These are phyloP conservation scores for Simplicillium sp. DNA, from an alignment of 2,329 filamentous ascomycete species.

Conservation along the genomic window DNA sequence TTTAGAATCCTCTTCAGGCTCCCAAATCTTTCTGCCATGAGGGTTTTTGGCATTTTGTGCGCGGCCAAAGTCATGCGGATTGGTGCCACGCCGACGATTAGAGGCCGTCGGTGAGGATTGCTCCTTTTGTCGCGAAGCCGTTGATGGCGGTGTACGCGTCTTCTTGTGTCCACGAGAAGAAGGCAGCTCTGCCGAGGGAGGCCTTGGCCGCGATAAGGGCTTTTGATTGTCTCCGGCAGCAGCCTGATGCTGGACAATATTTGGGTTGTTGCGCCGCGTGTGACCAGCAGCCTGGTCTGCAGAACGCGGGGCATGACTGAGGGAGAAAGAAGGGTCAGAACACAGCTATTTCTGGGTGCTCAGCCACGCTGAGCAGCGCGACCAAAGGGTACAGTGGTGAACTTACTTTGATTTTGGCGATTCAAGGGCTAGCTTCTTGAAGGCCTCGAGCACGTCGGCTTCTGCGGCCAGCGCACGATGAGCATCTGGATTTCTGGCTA, in stretches of 20 bases:
- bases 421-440: conserved; percentile 12
- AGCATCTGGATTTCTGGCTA: conserved; percentile 8
- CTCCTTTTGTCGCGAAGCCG: conserved; percentile 9
- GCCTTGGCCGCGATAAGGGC: neutral
- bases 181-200: conserved; percentile 8
- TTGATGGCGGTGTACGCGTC: conserved; percentile 16
- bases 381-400: neutral
- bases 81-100: neutral
- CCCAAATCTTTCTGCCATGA: conserved; percentile 17
- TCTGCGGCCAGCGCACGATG: conserved; percentile 14
- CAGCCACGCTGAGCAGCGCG: neutral
- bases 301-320: too few species aligned
- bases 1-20: conserved; percentile 12
- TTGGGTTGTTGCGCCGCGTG: neutral
- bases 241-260: neutral
- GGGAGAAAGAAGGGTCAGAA: neutral
- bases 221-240: neutral
- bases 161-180: conserved; percentile 12
- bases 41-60: conserved; percentile 11
- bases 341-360: neutral
- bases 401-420: conserved; percentile 6
- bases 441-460: conserved; percentile 15
- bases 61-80: conserved; percentile 14
- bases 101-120: conserved; percentile 11
- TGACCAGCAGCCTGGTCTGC: neutral